A percentile compares a stretch with the other conserved stretches of the same genome.
Evolutionary conservation across 768 basidiomycete genomes (phyloP).

Genomic region (Lactifluus hygrophoroides): DNA sequence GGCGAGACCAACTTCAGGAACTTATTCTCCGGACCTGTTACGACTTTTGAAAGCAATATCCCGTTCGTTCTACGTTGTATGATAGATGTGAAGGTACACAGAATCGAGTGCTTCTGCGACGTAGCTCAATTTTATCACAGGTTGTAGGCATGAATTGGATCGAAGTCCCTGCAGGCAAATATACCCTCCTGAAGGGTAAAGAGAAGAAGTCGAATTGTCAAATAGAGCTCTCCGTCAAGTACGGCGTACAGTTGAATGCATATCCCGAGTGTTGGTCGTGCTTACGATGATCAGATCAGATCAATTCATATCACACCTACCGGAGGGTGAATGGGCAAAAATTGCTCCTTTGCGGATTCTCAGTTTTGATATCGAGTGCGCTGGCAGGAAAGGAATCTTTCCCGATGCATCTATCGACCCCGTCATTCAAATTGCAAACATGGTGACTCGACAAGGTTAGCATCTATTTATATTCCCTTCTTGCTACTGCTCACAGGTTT

Average conservation of each 20-base stretch:
- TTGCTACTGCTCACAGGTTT: not conserved
- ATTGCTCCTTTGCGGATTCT: slow-evolving; percentile 90
- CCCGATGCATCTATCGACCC: slow-evolving; percentile 87
- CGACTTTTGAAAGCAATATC: slow-evolving; percentile 93
- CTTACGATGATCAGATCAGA: slow-evolving; percentile 49
- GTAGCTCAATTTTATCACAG: slow-evolving; percentile 30
- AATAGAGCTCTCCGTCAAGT: slow-evolving; percentile 77
- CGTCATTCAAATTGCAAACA: slow-evolving; percentile 97
- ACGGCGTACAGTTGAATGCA: slow-evolving; percentile 17
- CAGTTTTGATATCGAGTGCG: slow-evolving; percentile 99
- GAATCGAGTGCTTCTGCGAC: not conserved
- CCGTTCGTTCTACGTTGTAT: slow-evolving; percentile 88
- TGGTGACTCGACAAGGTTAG: slow-evolving; percentile 94
- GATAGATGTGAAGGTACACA: slow-evolving; percentile 84
- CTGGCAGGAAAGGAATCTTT: slow-evolving; percentile 94
- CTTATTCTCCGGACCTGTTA: slow-evolving; percentile 37
- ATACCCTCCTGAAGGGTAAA: slow-evolving; percentile 48
- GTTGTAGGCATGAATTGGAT: slow-evolving; percentile 99
- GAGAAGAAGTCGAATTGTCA: slow-evolving; percentile 77
- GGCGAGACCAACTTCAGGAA: slow-evolving; percentile 44
- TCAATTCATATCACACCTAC: slow-evolving; percentile 78
- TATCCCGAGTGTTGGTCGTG: not conserved
- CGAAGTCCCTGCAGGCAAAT: slow-evolving; percentile 79
- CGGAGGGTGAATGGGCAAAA: slow-evolving; percentile 87
- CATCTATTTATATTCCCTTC: not conserved